Percentiles rank a stretch among this genome's conserved stretches.
These are phyloP conservation scores for Metschnikowia matae DNA, from an alignment of 805 yeast genomes.

Conservation along the genomic window DNA sequence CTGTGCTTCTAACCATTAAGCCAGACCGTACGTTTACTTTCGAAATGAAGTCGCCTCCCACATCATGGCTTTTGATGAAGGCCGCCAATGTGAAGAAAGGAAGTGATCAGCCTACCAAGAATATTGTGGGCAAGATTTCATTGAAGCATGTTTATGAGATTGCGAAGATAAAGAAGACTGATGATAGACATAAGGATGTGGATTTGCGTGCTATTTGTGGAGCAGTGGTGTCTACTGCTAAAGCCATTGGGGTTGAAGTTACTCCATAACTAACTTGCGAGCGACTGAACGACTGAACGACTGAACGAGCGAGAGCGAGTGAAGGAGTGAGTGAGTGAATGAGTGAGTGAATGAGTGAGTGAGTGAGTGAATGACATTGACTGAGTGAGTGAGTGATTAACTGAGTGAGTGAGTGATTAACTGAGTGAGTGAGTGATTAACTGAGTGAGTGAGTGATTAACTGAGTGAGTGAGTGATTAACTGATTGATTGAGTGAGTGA, in stretches of 20 bases:
- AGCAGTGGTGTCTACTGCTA: conserved; percentile 83
- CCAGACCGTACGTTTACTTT: conserved; percentile 92
- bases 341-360: too few species aligned
- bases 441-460: too few species aligned
- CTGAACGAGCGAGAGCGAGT: too few species aligned
- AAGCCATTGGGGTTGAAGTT: conserved; percentile 80
- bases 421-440: too few species aligned
- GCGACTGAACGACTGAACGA: too few species aligned
- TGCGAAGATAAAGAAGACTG: conserved; percentile 89
- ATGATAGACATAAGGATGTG: conserved; percentile 66
- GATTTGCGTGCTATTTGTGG: conserved; percentile 76
- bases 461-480: too few species aligned
- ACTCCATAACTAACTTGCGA: conserved; percentile 41
- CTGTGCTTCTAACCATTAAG: conserved; percentile 75
- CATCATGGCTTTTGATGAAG: conserved; percentile 77
- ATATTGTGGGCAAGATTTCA: conserved; percentile 59
- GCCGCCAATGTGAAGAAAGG: conserved; percentile 84
- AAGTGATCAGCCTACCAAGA: conserved; percentile 56
- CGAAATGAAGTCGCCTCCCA: conserved; percentile 87
- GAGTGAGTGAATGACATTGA: too few species aligned
- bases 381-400: too few species aligned
- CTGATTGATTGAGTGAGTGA: too few species aligned
- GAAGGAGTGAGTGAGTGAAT: too few species aligned
- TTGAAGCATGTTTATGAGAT: conserved; percentile 92
- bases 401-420: too few species aligned